Base-by-base conservation (phyloP, 768 basidiomycete species). In the Calocybe indica region DNA sequence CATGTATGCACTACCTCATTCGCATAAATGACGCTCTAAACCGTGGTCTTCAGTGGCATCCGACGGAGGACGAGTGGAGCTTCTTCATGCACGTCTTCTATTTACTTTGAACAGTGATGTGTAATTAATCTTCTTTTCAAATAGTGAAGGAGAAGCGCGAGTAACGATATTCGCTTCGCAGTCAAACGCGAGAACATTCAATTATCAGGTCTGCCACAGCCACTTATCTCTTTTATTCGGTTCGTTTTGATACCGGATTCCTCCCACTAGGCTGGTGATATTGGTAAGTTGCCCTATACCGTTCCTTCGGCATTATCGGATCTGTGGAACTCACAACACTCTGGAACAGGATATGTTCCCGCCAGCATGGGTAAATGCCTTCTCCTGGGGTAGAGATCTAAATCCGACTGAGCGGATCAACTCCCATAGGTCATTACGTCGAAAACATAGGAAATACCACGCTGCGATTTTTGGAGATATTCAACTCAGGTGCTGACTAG, bases 61-160 rank as follows among this genome's bases (percentile, higher is more conserved):
- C 84, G 6, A 79, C 77, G 8, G 68, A 80, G 55, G 79, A 82
- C 49, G 82, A 83, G 62, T 84, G 82, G 82, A 70, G 64, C 42
- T 79, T 72, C 59, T 79, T 72, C 73, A 46, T 82, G 80, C 79
- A 58, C 47, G 68, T 64, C 40, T 31, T 43, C 46, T 4, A 4
- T 43, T 30, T 13, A 30, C 36, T 42, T 44, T 42, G 33, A 31
- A 31, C 36, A 5, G 36, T 15, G 7, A 9, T 10, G 35, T 4
- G 41, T 37, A 22, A 52, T 39, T 46, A 29, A 49, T 41, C 37
- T 41, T 50, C 45, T 13, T 22, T 28, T 14, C 12, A 12, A 37
- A 7, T 50, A 84, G 79, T 35, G 71, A 75, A 59, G 83, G 81
- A 3, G 49, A 68, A 30, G 75, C 59, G 2, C 76, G 82, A 22